Conservation (phyloP, 2,329 filamentous ascomycete genomes). For the Helicocarpus griseus region DNA sequence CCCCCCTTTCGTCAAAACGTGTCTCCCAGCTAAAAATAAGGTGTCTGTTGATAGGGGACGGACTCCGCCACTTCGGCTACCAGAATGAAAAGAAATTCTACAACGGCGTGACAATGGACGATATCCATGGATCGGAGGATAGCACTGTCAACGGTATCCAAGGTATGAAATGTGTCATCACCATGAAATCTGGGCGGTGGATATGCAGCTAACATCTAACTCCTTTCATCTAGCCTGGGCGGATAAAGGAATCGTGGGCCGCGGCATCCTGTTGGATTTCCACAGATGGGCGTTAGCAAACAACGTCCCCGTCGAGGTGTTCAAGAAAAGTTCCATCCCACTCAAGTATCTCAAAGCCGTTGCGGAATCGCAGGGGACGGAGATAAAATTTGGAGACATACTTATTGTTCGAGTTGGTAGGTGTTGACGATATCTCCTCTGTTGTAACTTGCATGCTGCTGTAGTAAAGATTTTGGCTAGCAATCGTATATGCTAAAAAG, state of each 20-base stretch:
- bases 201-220: conserved; percentile 28
- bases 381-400: conserved; percentile 43
- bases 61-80: conserved; percentile 41
- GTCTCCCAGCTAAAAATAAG: background rate
- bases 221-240: conserved; percentile 5
- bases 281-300: conserved; percentile 34
- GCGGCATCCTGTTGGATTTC: conserved; percentile 45
- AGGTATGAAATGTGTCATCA: conserved; percentile 30
- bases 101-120: conserved; percentile 37
- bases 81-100: conserved; percentile 34
- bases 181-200: no score
- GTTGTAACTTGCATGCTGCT: no score
- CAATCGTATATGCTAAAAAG: background rate
- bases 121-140: conserved; percentile 37
- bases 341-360: conserved; percentile 29
- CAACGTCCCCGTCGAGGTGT: conserved; percentile 30
- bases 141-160: conserved; percentile 40
- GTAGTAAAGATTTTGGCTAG: no score
- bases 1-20: no score
- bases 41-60: conserved; percentile 30
- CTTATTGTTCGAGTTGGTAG: conserved; percentile 40
- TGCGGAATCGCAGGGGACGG: conserved; percentile 34
- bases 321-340: conserved; percentile 33
- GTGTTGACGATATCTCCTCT: conserved; percentile 27
- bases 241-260: conserved; percentile 25